Evolutionary conservation across 2,329 filamentous ascomycete species (phyloP), one percentile per base, ranked within the genome.

Genomic region (Penicillium sp.): DNA sequence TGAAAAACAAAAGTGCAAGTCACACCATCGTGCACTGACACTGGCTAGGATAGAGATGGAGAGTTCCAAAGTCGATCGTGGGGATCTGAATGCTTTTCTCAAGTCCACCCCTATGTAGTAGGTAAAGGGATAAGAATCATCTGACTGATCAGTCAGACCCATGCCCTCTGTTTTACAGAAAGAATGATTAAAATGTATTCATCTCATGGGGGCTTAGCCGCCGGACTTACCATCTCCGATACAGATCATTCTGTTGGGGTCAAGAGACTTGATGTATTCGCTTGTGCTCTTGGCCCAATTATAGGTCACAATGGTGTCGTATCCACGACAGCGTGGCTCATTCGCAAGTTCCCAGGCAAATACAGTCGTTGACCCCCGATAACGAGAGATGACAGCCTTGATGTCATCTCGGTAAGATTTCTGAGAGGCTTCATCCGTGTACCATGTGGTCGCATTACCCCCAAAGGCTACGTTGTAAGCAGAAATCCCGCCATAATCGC

Each of bases 331-430:
- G 48, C 83, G 73, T 11, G 82, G 79, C 66, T 86, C 83, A 55
- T 86, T 86, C 47, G 73, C 79, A 1, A 86, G 69, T 57, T 86
- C 83, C 83, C 83, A 86, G 0, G 81, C 80, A 54, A 86, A 80
- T 39, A 86, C 75, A 0, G 83, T 76, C 0, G 77, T 67, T 0
- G 79, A 83, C 52, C 73, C 69, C 40, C 71, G 76, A 67, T 84
- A 86, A 9, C 83, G 73, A 18, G 67, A 76, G 2, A 86, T 76
- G 7, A 86, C 73, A 0, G 72, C 70, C 42, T 76, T 70, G 58
- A 86, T 76, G 61, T 86, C 86, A 42, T 71, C 73, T 55, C 80
- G 79, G 63, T 86, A 86, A 48, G 82, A 77, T 0, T 69, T 59
- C 63, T 83, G 79, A 7, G 76, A 75, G 0, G 67, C 66, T 0